These are phyloP conservation scores for Phytophthora lateralis DNA, from an alignment of 352 stramenopile genomes.

Conservation along the genomic window DNA sequence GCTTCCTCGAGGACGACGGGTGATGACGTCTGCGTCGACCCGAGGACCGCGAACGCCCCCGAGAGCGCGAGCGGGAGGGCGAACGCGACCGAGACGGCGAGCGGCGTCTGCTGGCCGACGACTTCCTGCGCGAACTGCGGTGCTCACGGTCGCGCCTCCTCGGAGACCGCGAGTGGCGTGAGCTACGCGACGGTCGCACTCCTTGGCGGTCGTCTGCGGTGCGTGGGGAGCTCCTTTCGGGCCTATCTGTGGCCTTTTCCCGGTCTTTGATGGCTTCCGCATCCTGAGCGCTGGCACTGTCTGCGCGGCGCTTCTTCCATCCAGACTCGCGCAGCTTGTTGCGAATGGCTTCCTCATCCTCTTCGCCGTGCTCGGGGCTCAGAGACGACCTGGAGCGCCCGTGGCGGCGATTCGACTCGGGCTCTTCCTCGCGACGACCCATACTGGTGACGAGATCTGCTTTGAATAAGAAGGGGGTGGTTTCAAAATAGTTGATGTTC, in stretches of 20 bases:
- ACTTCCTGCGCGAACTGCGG: slow-evolving; percentile 38
- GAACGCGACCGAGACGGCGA: slow-evolving; percentile 53
- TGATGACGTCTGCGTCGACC: slow-evolving; percentile 39
- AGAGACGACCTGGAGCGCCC: slow-evolving; percentile 19
- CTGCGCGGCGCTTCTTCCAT: slow-evolving; percentile 61
- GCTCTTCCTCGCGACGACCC: slow-evolving; percentile 35
- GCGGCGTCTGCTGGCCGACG: slow-evolving; percentile 39
- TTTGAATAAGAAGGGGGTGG: slow-evolving; percentile 7
- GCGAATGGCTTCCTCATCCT: slow-evolving; percentile 72
- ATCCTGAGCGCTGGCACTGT: slow-evolving; percentile 22
- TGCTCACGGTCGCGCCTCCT: slow-evolving; percentile 40
- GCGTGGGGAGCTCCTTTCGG: slow-evolving; percentile 30
- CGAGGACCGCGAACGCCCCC: slow-evolving; percentile 39
- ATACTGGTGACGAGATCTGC: slow-evolving; percentile 17
- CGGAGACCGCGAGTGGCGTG: slow-evolving; percentile 34
- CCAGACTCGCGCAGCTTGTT: slow-evolving; percentile 73
- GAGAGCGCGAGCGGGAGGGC: slow-evolving; percentile 35
- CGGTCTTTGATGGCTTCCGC: slow-evolving; percentile 22
- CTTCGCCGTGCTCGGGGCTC: slow-evolving; percentile 28
- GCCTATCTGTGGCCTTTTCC: slow-evolving; percentile 26
- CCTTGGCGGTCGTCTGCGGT: slow-evolving; percentile 29
- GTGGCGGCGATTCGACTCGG: slow-evolving; percentile 23
- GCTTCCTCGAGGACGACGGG: slow-evolving; percentile 32
- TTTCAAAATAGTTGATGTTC: neutral
- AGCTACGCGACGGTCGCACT: slow-evolving; percentile 17